phyloP scores from a whole-genome alignment of 1,284 basidiomycete species.

The Leccinum fallax region DNA sequence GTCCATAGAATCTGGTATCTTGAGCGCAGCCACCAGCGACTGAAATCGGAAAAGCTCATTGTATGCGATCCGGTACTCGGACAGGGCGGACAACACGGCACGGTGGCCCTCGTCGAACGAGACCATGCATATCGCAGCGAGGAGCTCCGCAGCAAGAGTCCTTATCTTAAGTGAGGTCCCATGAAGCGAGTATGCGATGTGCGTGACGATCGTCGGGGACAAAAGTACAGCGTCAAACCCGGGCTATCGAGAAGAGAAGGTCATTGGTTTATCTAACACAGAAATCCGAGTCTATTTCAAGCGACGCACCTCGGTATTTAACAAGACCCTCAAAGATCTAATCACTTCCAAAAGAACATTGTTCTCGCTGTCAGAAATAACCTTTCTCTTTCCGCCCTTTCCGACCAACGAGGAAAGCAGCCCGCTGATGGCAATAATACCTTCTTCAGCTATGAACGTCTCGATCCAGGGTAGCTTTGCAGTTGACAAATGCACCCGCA shows the following conservation, averaged over 20 bases:
- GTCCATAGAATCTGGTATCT: conserved; percentile 50
- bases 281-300: conserved; percentile 31
- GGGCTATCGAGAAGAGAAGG: conserved; percentile 42
- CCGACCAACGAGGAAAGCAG: conserved; percentile 63
- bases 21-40: conserved; percentile 67
- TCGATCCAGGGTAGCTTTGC: conserved; percentile 80
- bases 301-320: conserved; percentile 79
- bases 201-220: conserved; percentile 68
- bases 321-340: conserved; percentile 79
- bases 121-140: conserved; percentile 83
- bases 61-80: conserved; percentile 74
- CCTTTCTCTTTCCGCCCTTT: conserved; percentile 60
- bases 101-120: conserved; percentile 73
- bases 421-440: conserved; percentile 63
- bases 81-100: conserved; percentile 75
- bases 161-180: conserved; percentile 71
- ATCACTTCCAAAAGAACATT: conserved; percentile 72
- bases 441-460: conserved; percentile 72
- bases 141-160: conserved; percentile 73
- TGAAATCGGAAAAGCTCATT: conserved; percentile 83
- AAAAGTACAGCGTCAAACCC: conserved; percentile 75
- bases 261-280: conserved; percentile 3
- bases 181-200: conserved; percentile 75
- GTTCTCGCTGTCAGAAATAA: conserved; percentile 65
- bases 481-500: conserved; percentile 87